phyloP scores from a whole-genome alignment of 306 rosid genomes.

The Amphicarpaea edgeworthii region DNA sequence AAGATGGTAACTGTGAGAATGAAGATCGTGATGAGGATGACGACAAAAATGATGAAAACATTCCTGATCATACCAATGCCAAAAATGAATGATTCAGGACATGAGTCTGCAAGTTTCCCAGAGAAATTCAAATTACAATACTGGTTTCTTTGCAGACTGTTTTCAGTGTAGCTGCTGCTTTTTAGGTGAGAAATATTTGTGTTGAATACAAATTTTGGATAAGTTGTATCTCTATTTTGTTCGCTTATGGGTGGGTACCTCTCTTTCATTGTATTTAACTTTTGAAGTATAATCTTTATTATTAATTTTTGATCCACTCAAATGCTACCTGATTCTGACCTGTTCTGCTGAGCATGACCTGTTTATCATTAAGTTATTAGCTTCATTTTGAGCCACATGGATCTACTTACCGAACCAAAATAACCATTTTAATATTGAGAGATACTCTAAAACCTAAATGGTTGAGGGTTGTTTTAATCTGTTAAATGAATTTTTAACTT shows the following conservation, averaged over 20 bases:
- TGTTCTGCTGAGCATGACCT: background rate
- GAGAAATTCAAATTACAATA: constrained; percentile 9
- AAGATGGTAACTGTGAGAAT: constrained; percentile 25
- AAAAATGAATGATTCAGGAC: constrained; percentile 38
- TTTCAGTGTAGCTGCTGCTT: constrained; percentile 16
- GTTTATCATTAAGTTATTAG: background rate
- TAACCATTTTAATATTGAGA: too few relatives aligned
- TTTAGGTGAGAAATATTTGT: constrained; percentile 20
- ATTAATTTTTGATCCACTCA: constrained; percentile 12
- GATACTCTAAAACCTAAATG: background rate
- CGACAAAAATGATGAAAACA: constrained; percentile 23
- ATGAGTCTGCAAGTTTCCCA: constrained; percentile 13
- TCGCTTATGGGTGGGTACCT: background rate
- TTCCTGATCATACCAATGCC: constrained; percentile 9
- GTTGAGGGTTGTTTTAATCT: background rate
- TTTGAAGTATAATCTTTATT: background rate
- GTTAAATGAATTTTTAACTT: too few relatives aligned
- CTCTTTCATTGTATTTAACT: constrained; percentile 17
- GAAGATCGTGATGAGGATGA: constrained; percentile 34
- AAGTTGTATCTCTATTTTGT: constrained; percentile 34
- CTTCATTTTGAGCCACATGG: background rate
- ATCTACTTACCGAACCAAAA: background rate
- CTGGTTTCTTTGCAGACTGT: constrained; percentile 10
- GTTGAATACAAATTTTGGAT: constrained; percentile 44
- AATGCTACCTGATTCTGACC: background rate